Evolutionary conservation across 225 moss, liverwort and hornwort species (phyloP).

Genomic region (Physcomitrellopsis africana): DNA sequence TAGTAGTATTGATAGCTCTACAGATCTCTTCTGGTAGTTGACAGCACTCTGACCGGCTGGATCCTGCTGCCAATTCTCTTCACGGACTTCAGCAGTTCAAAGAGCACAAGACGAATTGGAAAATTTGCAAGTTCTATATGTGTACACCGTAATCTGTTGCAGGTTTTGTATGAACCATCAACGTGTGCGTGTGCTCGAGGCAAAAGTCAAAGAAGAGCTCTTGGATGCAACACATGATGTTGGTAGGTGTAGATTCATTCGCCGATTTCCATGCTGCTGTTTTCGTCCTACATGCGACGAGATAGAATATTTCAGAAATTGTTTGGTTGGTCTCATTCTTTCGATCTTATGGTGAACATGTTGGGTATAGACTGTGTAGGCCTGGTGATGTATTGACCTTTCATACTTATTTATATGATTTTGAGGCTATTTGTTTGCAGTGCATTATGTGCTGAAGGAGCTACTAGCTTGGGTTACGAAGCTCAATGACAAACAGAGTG

Average conservation of each 20-base stretch:
- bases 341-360: not conserved
- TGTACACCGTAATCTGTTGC: not conserved
- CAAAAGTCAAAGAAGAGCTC: conserved; percentile 10
- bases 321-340: not conserved
- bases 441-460: conserved; percentile 50
- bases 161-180: conserved; percentile 27
- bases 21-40: not conserved
- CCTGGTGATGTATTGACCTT: conserved; percentile 11
- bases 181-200: conserved; percentile 1
- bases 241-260: conserved; percentile 3
- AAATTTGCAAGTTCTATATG: not conserved
- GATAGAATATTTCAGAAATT: not conserved
- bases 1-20: too few species aligned
- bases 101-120: not conserved
- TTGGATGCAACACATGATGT: conserved; percentile 11
- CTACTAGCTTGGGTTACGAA: conserved; percentile 55
- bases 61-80: not conserved
- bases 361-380: not conserved
- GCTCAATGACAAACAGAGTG: conserved; percentile 35
- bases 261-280: not conserved
- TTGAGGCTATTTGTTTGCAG: conserved; percentile 31
- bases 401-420: conserved; percentile 19
- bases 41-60: not conserved
- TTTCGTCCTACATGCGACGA: not conserved
- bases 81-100: not conserved